Evolutionary conservation across 768 basidiomycete species (phyloP), one percentile per base, ranked within the genome.

Genomic region (Phaeotremella fagi): DNA sequence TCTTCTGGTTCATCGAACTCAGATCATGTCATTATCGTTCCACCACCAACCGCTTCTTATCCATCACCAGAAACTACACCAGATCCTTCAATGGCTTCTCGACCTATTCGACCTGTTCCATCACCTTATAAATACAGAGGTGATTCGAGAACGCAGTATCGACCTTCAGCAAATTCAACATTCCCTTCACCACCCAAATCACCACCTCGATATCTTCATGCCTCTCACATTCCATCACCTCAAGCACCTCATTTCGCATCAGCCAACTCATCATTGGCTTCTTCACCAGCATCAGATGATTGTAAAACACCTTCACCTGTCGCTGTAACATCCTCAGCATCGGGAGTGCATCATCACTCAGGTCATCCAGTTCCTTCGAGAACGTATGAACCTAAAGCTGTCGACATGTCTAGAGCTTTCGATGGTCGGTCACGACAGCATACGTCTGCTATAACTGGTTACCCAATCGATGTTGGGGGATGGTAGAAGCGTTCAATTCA

Each of bases 251-350:
- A 63, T 23, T 66, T 66, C 55, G 54, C 56, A 25, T 61, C 59
- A 24, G 64, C 68, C 45, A 59, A 52, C 43, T 64, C 62, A 14
- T 70, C 68, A 14, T 54, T 70, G n/a, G 58, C 46, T 35, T 70
- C 68, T 3, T 70, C 68, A 47, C 68, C 68, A 9, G 68, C 66
- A 20, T 61, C 59, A 11, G 68, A 70, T 37, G 65, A 70, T 52
- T 70, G 68, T 47, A 67, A 65, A 35, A 70, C 68, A 3, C 68
- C 68, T 15, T 67, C 65, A 11, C 68, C 68, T 28, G 55, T 70
- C 45, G 63, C 68, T 23, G 47, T 70, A 18, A 56, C 56, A 11
- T 29, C 49, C 15, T 43, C 42, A 11, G 46, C 18, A 7, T 12
- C 37, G 15, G n/a, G 25, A 15, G 38, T 25, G 18, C 38, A 15